Conservation (phyloP, 495 filamentous ascomycete species). For the Aspergillus biplanus region DNA sequence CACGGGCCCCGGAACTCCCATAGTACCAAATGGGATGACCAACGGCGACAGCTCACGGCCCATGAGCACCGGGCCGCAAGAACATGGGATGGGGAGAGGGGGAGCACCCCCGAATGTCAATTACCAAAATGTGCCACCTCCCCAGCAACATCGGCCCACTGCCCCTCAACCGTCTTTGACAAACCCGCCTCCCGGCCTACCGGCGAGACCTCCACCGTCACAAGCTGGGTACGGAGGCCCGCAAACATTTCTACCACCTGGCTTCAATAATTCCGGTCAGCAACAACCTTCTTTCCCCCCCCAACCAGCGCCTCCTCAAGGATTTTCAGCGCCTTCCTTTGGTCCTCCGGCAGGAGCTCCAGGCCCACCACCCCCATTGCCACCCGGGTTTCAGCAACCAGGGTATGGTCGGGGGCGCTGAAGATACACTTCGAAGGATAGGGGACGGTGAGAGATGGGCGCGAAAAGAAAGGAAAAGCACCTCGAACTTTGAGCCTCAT, state of each 20-base stretch:
- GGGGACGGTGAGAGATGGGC: background rate
- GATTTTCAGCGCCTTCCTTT: conserved; percentile 60
- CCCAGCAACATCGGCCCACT: conserved; percentile 40
- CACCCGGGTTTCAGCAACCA: conserved; percentile 55
- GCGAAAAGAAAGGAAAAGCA: background rate
- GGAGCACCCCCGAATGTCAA: conserved; percentile 37
- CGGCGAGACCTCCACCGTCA: conserved; percentile 77
- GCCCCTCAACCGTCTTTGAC: conserved; percentile 51
- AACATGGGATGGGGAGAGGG: conserved; percentile 40
- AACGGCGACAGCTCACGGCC: conserved; percentile 52
- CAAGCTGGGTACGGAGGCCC: conserved; percentile 79
- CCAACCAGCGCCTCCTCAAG: conserved; percentile 55
- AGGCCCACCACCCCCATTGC: conserved; percentile 46
- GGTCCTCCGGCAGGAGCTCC: conserved; percentile 38
- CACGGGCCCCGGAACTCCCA: conserved; percentile 44
- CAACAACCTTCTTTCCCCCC: conserved; percentile 43
- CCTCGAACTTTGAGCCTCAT: background rate
- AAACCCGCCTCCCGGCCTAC: conserved; percentile 76
- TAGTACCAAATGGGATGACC: conserved; percentile 58
- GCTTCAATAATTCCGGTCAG: conserved; percentile 52
- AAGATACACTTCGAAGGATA: conserved; percentile 6
- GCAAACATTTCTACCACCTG: conserved; percentile 65
- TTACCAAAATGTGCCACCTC: conserved; percentile 45
- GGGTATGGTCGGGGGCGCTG: conserved; percentile 50
- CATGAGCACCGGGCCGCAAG: conserved; percentile 40